phyloP scores from a whole-genome alignment of 495 filamentous ascomycete genomes.

The Penicillium psychrofluorescens region DNA sequence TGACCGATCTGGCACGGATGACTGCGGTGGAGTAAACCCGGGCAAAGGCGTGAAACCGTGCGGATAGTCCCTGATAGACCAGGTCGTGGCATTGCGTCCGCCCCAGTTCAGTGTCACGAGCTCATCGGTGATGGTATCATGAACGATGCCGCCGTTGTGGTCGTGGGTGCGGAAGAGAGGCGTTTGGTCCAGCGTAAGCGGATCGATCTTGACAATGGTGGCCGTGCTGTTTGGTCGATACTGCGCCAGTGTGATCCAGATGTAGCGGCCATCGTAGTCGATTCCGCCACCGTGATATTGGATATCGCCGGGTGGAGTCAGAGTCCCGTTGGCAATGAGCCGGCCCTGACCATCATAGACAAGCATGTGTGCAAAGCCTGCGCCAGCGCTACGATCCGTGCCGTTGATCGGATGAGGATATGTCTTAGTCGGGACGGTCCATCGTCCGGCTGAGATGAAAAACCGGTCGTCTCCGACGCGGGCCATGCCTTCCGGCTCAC shows the following conservation, averaged over 20 bases:
- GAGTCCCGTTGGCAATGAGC: conserved; percentile 25
- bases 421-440: conserved; percentile 14
- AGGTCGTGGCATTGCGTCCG: conserved; percentile 19
- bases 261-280: conserved; percentile 32
- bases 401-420: conserved; percentile 21
- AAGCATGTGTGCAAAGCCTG: conserved; percentile 25
- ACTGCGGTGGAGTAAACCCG: conserved; percentile 15
- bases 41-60: conserved; percentile 5
- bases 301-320: conserved; percentile 15
- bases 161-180: conserved; percentile 18
- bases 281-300: conserved; percentile 31
- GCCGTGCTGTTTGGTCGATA: conserved; percentile 32
- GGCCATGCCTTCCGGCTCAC: conserved; percentile 29
- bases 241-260: conserved; percentile 26
- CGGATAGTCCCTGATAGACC: conserved; percentile 15
- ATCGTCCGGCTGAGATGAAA: conserved; percentile 24
- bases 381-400: conserved; percentile 20
- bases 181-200: conserved; percentile 15
- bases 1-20: conserved; percentile 13
- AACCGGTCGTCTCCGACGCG: conserved; percentile 22
- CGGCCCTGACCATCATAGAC: conserved; percentile 23
- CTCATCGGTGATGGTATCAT: conserved; percentile 18
- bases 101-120: conserved; percentile 31
- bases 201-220: conserved; percentile 23
- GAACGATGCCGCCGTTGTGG: conserved; percentile 27